A percentile compares a stretch with the other conserved stretches of the same genome.
Conservation (phyloP, 345 rosid genomes). For the Citropsis articulata region DNA sequence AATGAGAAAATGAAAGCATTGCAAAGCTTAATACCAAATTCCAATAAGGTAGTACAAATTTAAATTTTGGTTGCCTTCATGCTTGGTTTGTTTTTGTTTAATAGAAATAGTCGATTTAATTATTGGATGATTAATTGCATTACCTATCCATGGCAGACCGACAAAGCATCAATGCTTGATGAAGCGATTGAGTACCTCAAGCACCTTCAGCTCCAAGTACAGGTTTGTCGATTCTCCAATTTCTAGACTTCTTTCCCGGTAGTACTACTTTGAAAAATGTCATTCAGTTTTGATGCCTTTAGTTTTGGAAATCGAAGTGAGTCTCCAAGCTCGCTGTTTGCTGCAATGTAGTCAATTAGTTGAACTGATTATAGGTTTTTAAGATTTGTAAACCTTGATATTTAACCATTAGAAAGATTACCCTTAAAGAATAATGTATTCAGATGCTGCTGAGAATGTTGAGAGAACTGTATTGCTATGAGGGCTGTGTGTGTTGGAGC, state of each 20-base stretch:
- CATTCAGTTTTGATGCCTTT: background rate
- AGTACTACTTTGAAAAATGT: background rate
- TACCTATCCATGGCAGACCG: slow-evolving; percentile 49
- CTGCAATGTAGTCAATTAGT: background rate
- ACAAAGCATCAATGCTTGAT: slow-evolving; percentile 95
- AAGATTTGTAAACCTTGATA: background rate
- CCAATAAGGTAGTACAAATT: slow-evolving; percentile 65
- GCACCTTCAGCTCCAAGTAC: slow-evolving; percentile 96
- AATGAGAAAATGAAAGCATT: slow-evolving; percentile 98
- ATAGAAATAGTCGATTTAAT: background rate
- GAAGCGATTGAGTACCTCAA: slow-evolving; percentile 92
- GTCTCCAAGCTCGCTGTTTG: background rate
- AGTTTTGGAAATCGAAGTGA: background rate
- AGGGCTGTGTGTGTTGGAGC: background rate
- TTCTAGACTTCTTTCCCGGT: background rate
- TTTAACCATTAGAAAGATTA: background rate
- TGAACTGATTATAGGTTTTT: background rate
- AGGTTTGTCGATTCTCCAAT: slow-evolving; percentile 42
- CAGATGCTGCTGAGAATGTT: no score
- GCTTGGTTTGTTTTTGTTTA: background rate
- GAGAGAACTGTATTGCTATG: background rate
- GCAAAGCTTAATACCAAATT: slow-evolving; percentile 88
- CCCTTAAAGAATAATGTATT: no score
- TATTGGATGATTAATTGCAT: slow-evolving; percentile 1
- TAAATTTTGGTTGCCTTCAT: background rate